Base-by-base conservation (phyloP, 116 monocot genomes). In the Phalaenopsis hybrid region DNA sequence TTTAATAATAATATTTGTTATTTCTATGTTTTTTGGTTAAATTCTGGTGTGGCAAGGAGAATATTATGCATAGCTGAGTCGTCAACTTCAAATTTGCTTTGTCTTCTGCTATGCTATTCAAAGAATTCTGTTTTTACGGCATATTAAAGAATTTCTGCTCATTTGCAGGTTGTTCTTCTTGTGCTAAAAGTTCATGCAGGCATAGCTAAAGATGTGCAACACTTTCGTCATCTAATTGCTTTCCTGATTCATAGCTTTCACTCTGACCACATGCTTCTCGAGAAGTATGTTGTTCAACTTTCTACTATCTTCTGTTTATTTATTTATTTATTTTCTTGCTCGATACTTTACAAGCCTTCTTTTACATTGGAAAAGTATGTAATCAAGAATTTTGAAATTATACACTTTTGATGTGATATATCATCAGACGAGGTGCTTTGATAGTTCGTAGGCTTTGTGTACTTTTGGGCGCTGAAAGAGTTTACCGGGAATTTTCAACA, bases 121-220 rank as follows among this genome's bases (percentile, higher is more conserved):
- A 34, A 0, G 55, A 50, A 50, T 50, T 50, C n/a, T 46, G 45
- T 34, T 15, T 15, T 68, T 25, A 15, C 34, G 1, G 20, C 75
- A 6, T 45, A 45, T 44, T 18, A 23, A 21, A 77, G 51, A 77
- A n/a, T 63, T 77, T 3, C 76, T 76, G 51, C 44, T 80, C 85
- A 75, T 86, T 78, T 86, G 79, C 88, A 98, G 98, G 98, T 98
- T 33, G 94, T 98, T 77, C 90, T 94, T 50, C 83, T 98, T 75
- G 98, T 93, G 59, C 81, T 98, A 74, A 92, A 98, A 82, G 93
- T 98, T 23, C 94, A 94, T 90, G 93, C 97, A 69, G 89, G 97
- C 82, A 94, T 98, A 82, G 93, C 98, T 48, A 84, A 89, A 89
- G 98, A 98, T 89, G 78, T 82, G 81, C 84, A 79, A 51, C 88